Conservation (phyloP, 495 filamentous ascomycete genomes). For the Hamigera avellanea region DNA sequence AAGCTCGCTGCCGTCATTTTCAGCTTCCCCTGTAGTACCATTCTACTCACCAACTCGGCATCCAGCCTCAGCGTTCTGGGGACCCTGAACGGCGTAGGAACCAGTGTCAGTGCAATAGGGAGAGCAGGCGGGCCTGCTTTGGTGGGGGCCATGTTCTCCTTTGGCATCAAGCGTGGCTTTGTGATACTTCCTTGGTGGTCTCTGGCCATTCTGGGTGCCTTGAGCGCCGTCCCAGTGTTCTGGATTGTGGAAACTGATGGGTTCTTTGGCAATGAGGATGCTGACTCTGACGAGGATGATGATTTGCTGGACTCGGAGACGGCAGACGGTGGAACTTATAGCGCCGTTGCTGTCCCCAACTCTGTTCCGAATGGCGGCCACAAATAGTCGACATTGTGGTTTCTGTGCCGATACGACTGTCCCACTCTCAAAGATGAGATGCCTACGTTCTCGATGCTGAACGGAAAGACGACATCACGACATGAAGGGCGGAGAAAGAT, state of each 20-base stretch:
- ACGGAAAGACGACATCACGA: no score
- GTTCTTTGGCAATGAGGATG: slow-evolving; percentile 34
- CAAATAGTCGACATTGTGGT: no score
- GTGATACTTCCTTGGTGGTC: slow-evolving; percentile 74
- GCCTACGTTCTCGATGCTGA: no score
- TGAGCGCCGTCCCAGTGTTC: slow-evolving; percentile 56
- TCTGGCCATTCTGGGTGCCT: slow-evolving; percentile 42
- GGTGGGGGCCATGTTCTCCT: slow-evolving; percentile 53
- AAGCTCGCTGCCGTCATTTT: slow-evolving; percentile 67
- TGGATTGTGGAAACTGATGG: slow-evolving; percentile 69
- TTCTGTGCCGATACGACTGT: no score
- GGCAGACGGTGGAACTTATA: no score
- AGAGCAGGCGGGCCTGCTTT: slow-evolving; percentile 65
- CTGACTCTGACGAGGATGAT: slow-evolving; percentile 16
- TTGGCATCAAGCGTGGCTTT: slow-evolving; percentile 58
- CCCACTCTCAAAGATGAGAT: no score
- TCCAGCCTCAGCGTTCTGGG: slow-evolving; percentile 62
- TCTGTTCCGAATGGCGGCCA: no score
- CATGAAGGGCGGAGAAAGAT: no score
- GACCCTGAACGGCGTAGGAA: slow-evolving; percentile 82
- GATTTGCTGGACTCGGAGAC: slow-evolving; percentile 4
- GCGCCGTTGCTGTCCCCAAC: no score
- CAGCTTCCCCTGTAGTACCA: slow-evolving; percentile 79
- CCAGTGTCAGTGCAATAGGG: slow-evolving; percentile 65
- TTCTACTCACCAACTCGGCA: slow-evolving; percentile 82